Evolutionary conservation across 208 protist species (phyloP).

Genomic region (Angomonas ambiguus): DNA sequence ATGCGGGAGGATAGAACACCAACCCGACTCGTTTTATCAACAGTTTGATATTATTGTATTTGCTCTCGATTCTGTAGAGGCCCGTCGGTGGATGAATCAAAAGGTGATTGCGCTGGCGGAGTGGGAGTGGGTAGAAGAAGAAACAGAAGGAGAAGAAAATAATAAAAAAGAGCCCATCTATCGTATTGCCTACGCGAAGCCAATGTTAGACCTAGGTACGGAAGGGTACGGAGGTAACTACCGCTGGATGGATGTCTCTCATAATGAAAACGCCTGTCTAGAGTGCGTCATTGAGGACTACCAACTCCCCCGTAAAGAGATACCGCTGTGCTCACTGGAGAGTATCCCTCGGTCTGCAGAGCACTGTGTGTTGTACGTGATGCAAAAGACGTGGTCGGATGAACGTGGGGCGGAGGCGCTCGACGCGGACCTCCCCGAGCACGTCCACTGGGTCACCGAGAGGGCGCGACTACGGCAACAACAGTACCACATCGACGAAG

Average conservation of each 20-base stretch:
- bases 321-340: constrained; percentile 95
- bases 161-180: neutral
- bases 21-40: constrained; percentile 89
- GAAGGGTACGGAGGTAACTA: constrained; percentile 97
- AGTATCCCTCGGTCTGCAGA: constrained; percentile 92
- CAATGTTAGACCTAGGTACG: constrained; percentile 98
- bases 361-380: constrained; percentile 96
- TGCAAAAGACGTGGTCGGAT: constrained; percentile 62
- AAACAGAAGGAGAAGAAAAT: neutral
- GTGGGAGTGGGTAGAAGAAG: constrained; percentile 24
- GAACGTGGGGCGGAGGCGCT: constrained; percentile 18
- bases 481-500: constrained; percentile 88
- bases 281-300: constrained; percentile 23
- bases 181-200: constrained; percentile 62
- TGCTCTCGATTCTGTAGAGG: constrained; percentile 94
- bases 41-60: constrained; percentile 93
- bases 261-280: neutral
- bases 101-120: constrained; percentile 63
- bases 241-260: neutral
- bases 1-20: constrained; percentile 90
- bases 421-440: constrained; percentile 88
- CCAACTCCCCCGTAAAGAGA: constrained; percentile 42
- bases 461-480: constrained; percentile 81
- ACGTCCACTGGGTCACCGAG: constrained; percentile 88
- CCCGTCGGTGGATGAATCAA: constrained; percentile 95